Base-by-base conservation (phyloP, 208 protist species). In the Endotrypanum monterogeii region DNA sequence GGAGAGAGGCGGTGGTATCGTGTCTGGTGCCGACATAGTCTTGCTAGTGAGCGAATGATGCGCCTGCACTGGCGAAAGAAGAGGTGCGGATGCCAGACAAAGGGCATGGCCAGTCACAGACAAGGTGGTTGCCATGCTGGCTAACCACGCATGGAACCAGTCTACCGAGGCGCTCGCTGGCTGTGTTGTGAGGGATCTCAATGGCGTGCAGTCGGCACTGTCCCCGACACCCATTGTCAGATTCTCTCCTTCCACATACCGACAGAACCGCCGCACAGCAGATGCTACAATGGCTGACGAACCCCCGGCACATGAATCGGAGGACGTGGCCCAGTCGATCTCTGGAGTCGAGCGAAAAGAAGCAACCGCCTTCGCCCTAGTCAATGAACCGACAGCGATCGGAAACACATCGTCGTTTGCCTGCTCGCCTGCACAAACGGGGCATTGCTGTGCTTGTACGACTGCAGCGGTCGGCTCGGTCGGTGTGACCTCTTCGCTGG, bases 61-160 rank as follows among this genome's bases (percentile, higher is more conserved):
- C 41, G 41, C 41, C 62, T 67, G 62, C 18, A 67, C 41, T 11
- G 18, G 62, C 23, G 48, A 41, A 32, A 35, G n/a, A 9, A 32
- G 12, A 67, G 62, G 23, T 2, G 41, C 37, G 1, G 32, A 5
- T 20, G 16, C 62, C 23, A 16, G 41, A 30, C 41, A 23, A 14
- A 18, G n/a, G n/a, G 12, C 62, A 35, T 16, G 3, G 41, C 41
- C 41, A 52, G 62, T 7, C 12, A 67, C 41, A 28, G 23, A 39
- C 23, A 9, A 8, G 41, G 62, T 4, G 32, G 62, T 25, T 16
- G 41, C 41, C 37, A 52, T 67, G 62, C 37, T 12, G 12, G 23
- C 20, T 37, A 67, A 25, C 62, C 62, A 67, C 62, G 41, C 62
- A n/a, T 52, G 62, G 39, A 67, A 44, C 41, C 41, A 44, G 25